Percentiles rank a stretch among this genome's conserved stretches.
These are phyloP conservation scores for Aphanomyces invadans DNA, from an alignment of 352 stramenopile species.

Conservation along the genomic window DNA sequence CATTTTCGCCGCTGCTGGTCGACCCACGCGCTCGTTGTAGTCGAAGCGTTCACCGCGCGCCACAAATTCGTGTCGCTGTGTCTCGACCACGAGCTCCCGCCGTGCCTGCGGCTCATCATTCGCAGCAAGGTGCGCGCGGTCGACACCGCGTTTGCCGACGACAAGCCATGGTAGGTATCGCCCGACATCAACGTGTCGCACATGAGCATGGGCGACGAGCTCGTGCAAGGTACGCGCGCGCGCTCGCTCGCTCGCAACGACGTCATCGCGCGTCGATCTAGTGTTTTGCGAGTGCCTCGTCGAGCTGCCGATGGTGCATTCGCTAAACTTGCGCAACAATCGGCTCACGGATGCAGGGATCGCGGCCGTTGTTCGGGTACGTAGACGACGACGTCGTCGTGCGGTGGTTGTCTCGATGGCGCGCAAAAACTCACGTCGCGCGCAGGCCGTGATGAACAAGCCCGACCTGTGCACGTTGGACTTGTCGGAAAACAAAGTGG, in stretches of 20 bases:
- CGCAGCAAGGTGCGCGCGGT: constrained; percentile 31
- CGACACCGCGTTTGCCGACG: neutral
- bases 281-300: constrained; percentile 59
- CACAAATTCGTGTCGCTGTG: constrained; percentile 70
- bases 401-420: neutral
- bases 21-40: no score
- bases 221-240: constrained; percentile 34
- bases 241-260: neutral
- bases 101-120: constrained; percentile 64
- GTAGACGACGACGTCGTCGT: constrained; percentile 32
- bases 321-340: constrained; percentile 78
- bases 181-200: constrained; percentile 78
- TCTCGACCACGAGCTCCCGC: constrained; percentile 59
- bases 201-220: constrained; percentile 69
- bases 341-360: constrained; percentile 67
- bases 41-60: constrained; percentile 42
- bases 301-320: constrained; percentile 63
- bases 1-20: no score
- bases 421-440: no score
- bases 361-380: constrained; percentile 60
- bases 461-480: constrained; percentile 67
- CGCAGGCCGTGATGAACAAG: constrained; percentile 29
- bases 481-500: constrained; percentile 81
- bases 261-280: neutral
- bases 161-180: constrained; percentile 41